Conservation (phyloP, 441 rosid genomes). For the Brassica hybrid region DNA sequence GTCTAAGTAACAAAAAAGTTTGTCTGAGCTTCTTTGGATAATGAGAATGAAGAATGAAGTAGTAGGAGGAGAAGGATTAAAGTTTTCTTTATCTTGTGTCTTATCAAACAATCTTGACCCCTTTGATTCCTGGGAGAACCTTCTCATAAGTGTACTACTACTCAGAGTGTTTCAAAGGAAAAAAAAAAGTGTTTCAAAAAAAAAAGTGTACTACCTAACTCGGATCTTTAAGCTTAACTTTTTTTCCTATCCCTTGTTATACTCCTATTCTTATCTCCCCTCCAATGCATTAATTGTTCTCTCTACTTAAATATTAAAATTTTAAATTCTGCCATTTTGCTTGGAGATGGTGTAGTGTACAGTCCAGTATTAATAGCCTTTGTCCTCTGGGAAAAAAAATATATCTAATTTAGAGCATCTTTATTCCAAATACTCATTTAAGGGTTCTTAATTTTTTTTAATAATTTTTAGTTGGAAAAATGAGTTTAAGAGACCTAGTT, state of each 20-base stretch:
- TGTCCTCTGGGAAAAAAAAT: conserved; percentile 59
- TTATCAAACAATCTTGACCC: conserved; percentile 82
- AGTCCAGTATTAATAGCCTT: conserved; percentile 72
- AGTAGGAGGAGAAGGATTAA: conserved; percentile 25
- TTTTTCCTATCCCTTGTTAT: not conserved
- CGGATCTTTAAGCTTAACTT: conserved; percentile 46
- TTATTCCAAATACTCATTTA: too few relatives aligned
- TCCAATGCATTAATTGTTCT: conserved; percentile 41
- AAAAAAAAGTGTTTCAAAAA: too few relatives aligned
- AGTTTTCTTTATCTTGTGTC: conserved; percentile 44
- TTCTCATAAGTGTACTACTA: conserved; percentile 58
- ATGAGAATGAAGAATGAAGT: conserved; percentile 20
- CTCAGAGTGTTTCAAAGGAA: too few relatives aligned
- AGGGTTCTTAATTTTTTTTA: too few relatives aligned
- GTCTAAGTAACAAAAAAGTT: not conserved
- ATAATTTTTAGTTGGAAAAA: too few relatives aligned
- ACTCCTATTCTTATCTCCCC: not conserved
- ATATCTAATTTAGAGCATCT: conserved; percentile 29
- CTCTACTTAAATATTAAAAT: conserved; percentile 18
- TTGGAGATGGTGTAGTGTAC: conserved; percentile 67
- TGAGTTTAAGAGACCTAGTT: too few relatives aligned
- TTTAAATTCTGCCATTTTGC: conserved; percentile 40
- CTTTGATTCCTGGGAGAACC: conserved; percentile 86
- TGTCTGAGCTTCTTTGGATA: conserved; percentile 34
- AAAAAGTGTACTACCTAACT: too few relatives aligned